Evolutionary conservation across 192 early-diverging fungal genomes (phyloP).

Genomic region (Oehlia diaphana): DNA sequence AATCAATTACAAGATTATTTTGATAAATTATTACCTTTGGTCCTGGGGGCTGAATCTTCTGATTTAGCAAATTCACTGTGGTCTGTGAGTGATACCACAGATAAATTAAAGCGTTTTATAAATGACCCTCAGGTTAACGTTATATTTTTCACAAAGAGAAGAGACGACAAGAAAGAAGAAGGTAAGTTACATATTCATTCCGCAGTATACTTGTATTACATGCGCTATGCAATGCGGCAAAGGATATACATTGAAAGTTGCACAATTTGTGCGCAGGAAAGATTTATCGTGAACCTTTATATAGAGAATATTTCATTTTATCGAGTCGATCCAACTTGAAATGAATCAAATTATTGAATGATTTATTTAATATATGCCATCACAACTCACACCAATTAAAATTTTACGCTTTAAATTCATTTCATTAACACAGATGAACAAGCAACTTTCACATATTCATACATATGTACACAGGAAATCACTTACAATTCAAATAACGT

Average conservation of each 20-base stretch:
- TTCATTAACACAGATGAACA: slow-evolving; percentile 9
- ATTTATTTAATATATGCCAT: neutral
- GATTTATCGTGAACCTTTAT: neutral
- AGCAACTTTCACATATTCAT: slow-evolving; percentile 41
- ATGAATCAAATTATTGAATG: neutral
- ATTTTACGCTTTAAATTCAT: neutral
- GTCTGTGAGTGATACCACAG: slow-evolving; percentile 65
- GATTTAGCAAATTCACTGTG: slow-evolving; percentile 65
- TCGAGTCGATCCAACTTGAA: neutral
- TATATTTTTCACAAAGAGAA: slow-evolving; percentile 80
- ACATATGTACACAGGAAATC: slow-evolving; percentile 72
- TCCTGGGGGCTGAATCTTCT: slow-evolving; percentile 66
- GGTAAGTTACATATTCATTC: slow-evolving; percentile 13
- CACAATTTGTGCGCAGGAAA: neutral
- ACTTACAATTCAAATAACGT: slow-evolving; percentile 70
- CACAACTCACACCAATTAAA: too few species aligned
- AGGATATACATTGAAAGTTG: neutral
- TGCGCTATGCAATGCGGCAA: neutral
- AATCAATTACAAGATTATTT: slow-evolving; percentile 68
- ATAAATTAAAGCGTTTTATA: slow-evolving; percentile 74
- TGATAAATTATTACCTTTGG: slow-evolving; percentile 67
- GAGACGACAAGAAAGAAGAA: slow-evolving; percentile 71
- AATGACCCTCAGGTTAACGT: slow-evolving; percentile 70
- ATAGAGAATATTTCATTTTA: neutral
- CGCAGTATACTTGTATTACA: neutral